Evolutionary conservation across 495 filamentous ascomycete genomes (phyloP).

Genomic region (Xylaria telfairii): DNA sequence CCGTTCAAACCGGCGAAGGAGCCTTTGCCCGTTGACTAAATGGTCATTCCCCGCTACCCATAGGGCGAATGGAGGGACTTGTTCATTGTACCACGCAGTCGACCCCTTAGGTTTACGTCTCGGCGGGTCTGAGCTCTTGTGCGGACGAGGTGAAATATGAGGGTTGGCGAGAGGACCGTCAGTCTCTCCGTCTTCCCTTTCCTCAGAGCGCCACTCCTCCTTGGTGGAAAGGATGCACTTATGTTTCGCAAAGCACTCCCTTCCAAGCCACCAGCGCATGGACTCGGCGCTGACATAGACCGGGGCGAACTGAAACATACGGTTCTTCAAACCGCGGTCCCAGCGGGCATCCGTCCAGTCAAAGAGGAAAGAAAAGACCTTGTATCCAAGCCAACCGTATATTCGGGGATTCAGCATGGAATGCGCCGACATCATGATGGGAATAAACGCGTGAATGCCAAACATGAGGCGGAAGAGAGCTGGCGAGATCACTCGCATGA

Average conservation of each 20-base stretch:
- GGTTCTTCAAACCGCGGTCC: constrained; percentile 79
- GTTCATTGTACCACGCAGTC: constrained; percentile 81
- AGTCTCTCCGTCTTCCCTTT: constrained; percentile 66
- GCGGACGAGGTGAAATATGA: constrained; percentile 12
- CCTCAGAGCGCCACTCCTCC: constrained; percentile 69
- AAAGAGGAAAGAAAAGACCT: constrained; percentile 89
- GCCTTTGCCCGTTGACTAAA: constrained; percentile 80
- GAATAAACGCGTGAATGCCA: constrained; percentile 94
- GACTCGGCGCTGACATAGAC: constrained; percentile 89
- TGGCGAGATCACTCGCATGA: constrained; percentile 83
- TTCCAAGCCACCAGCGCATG: constrained; percentile 96
- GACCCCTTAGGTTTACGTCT: constrained; percentile 45
- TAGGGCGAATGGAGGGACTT: constrained; percentile 82
- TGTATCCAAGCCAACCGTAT: constrained; percentile 88
- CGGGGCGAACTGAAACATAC: constrained; percentile 91
- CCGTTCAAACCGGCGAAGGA: constrained; percentile 75
- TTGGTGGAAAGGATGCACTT: constrained; percentile 86
- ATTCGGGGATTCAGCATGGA: constrained; percentile 63
- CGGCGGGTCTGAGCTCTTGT: not conserved
- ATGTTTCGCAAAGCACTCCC: constrained; percentile 88
- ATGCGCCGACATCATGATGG: constrained; percentile 91
- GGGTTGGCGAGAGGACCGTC: constrained; percentile 34
- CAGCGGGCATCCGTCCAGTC: constrained; percentile 86
- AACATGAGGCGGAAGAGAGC: constrained; percentile 81
- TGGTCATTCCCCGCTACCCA: constrained; percentile 86